Base-by-base conservation (phyloP, 768 basidiomycete species). In the Lactifluus piperatus region DNA sequence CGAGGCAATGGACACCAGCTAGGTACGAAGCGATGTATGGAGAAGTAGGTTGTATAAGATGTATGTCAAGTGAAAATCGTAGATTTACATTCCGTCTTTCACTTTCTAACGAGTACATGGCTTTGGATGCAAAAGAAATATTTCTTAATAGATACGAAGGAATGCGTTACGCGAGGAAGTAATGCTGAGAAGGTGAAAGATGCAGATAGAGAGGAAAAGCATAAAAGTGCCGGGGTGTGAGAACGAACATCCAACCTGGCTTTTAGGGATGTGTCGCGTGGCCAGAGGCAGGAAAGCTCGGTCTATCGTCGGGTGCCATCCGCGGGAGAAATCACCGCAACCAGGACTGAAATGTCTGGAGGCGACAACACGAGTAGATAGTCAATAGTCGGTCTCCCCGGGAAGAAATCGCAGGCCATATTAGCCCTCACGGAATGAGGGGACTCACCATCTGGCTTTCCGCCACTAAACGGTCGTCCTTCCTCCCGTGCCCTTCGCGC, bases 1-100 rank as follows among this genome's bases (percentile, higher is more conserved):
- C 37, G 90, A 91, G 65, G 87, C 82, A 47, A 92, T 91, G 90
- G 90, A 92, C 75, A 86, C 81, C 34, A 82, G 85, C 72, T 91
- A 78, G 69, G 36, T 18, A 50, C 27, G 18, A 37, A 46, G 4
- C 9, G 10, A 13, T 16, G 30, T 59, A 27, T 24, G 22, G 13
- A 43, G 18, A 30, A n/a, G 24, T 16, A 45, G 11, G 26, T 27
- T 43, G 27, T 61, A 37, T 56, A 61, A 24, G 36, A 41, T 37
- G 55, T 56, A 47, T 51, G 27, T 16, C 54, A 30, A 16, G 18
- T 56, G 44, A 60, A 47, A 56, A 16, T 46, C 20, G 8, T 60
- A 50, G 36, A 60, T 44, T 56, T 30, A 49, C 27, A 22, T 60
- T 54, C 44, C 22, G 16, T 1, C 18, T 24, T 44, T 56, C 43